A percentile compares a stretch with the other conserved stretches of the same genome.
Conservation (phyloP, 345 rosid species). For the Eucalyptus tenuipes region DNA sequence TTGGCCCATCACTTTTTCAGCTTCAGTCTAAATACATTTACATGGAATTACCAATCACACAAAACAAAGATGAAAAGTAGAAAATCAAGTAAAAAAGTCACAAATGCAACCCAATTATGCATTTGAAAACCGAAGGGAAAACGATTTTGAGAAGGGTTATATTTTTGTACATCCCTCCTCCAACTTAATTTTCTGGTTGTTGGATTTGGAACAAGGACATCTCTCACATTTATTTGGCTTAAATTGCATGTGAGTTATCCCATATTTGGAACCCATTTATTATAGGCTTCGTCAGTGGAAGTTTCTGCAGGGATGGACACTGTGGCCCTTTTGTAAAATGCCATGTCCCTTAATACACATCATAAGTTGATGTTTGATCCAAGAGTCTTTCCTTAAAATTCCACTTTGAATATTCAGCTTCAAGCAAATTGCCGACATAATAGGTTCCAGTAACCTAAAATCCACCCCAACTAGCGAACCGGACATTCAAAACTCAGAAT, state of each 20-base stretch:
- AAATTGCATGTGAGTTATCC: not conserved
- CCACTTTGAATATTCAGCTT: not conserved
- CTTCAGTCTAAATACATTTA: not conserved
- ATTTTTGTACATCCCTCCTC: not conserved
- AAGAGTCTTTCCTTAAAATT: not conserved
- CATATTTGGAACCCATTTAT: not conserved
- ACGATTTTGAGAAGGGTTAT: not conserved
- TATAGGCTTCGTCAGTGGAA: not conserved
- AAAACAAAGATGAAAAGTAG: not conserved
- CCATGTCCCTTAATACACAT: not conserved
- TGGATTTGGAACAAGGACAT: not conserved
- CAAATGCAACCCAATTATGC: not conserved
- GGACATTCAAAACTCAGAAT: not conserved
- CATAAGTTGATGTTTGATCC: not conserved
- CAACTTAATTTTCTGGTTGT: not conserved
- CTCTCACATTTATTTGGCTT: not conserved
- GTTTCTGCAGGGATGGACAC: not conserved
- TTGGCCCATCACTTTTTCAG: not conserved
- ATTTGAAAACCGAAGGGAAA: not conserved
- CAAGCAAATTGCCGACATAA: not conserved
- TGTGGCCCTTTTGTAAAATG: not conserved
- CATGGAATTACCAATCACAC: not conserved
- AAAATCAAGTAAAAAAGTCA: not conserved
- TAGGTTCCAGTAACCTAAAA: not conserved
- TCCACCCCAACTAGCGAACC: not conserved